Conservation (phyloP, 2,329 filamentous ascomycete species). For the Fusarium nisikadoi region DNA sequence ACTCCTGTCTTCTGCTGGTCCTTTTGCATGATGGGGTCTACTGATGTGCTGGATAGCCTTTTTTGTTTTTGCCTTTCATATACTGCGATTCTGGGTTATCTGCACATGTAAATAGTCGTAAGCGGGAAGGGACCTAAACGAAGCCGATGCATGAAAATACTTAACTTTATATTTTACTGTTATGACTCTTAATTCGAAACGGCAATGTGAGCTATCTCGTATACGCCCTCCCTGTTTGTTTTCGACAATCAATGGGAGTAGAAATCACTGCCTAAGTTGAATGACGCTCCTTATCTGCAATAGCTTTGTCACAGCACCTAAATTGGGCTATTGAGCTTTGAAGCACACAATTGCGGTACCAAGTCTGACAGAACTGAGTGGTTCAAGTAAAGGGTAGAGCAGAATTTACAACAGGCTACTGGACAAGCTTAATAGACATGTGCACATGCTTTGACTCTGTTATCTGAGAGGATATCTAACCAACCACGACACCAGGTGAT, state of each 20-base stretch:
- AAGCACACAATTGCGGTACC: constrained; percentile 8
- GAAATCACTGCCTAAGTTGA: neutral
- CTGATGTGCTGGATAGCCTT: constrained; percentile 13
- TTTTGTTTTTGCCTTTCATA: constrained; percentile 22
- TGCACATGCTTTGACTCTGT: constrained; percentile 26
- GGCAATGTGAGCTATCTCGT: neutral
- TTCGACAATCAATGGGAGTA: neutral
- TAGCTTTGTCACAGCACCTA: neutral
- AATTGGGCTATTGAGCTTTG: neutral
- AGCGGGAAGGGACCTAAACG: constrained; percentile 30
- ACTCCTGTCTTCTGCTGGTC: constrained; percentile 16
- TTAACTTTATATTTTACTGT: neutral
- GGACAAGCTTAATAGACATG: constrained; percentile 18
- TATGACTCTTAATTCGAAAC: neutral
- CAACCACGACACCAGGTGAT: constrained; percentile 34
- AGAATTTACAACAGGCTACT: constrained; percentile 4
- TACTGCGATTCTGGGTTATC: constrained; percentile 23
- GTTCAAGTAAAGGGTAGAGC: constrained; percentile 10
- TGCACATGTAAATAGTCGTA: constrained; percentile 27
- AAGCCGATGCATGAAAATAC: constrained; percentile 25
- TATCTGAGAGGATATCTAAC: constrained; percentile 40
- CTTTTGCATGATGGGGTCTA: constrained; percentile 34
- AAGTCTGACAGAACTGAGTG: constrained; percentile 1
- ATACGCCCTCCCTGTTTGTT: neutral
- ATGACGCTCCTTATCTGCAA: neutral